Evolutionary conservation across 192 early-diverging fungal genomes (phyloP).

Genomic region (Glomus cerebriforme): DNA sequence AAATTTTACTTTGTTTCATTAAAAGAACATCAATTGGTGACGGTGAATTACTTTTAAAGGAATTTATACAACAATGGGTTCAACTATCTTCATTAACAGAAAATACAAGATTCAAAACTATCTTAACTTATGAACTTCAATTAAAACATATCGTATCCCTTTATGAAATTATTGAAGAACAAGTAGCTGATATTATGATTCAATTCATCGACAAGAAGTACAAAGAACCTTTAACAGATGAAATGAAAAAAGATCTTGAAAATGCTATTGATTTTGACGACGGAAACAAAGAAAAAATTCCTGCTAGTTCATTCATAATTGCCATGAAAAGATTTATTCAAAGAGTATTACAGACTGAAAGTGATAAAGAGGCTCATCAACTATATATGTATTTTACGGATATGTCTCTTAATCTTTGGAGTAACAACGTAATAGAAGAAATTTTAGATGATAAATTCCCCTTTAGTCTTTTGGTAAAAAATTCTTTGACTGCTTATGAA

Average conservation of each 20-base stretch:
- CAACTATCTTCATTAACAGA: constrained; percentile 23
- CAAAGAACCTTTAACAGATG: neutral
- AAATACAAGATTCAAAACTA: neutral
- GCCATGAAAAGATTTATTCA: constrained; percentile 33
- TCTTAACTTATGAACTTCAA: neutral
- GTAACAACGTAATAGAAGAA: neutral
- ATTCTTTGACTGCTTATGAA: constrained; percentile 15
- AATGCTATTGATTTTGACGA: constrained; percentile 14
- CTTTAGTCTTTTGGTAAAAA: neutral
- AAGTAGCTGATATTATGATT: constrained; percentile 13
- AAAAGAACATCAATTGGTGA: constrained; percentile 25
- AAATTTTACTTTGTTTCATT: constrained; percentile 30
- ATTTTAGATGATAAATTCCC: constrained; percentile 8
- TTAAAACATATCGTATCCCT: constrained; percentile 26
- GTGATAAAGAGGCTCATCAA: neutral
- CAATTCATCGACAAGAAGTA: constrained; percentile 19
- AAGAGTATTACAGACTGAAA: constrained; percentile 15
- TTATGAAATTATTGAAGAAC: constrained; percentile 33
- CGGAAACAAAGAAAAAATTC: neutral
- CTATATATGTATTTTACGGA: constrained; percentile 13
- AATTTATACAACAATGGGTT: constrained; percentile 31
- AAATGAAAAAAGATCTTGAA: constrained; percentile 12
- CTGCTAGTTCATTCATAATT: constrained; percentile 13
- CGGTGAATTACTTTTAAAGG: neutral
- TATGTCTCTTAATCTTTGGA: constrained; percentile 1